Percentiles rank a stretch among this genome's conserved stretches.
Conservation (phyloP, 2,329 filamentous ascomycete species). For the Neodidymelliopsis sp. region DNA sequence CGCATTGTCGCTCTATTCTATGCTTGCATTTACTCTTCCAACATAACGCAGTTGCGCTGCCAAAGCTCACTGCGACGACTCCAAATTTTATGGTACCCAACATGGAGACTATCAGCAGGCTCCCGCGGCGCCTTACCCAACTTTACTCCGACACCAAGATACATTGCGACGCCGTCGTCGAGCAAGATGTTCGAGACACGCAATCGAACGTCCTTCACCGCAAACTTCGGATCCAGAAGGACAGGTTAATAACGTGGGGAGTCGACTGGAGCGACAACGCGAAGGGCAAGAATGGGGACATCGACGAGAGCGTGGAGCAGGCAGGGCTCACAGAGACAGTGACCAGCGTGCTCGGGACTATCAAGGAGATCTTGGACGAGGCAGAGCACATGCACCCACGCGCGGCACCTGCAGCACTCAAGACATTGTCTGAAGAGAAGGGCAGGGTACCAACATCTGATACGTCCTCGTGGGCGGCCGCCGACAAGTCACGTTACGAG, state of each 20-base stretch:
- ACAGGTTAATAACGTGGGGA: conserved; percentile 80
- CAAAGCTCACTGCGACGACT: conserved; percentile 14
- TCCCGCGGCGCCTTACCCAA: conserved; percentile 55
- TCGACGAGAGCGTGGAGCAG: conserved; percentile 72
- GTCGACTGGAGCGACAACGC: conserved; percentile 79
- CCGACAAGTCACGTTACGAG: conserved; percentile 78
- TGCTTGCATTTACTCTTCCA: conserved; percentile 20
- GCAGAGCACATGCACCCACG: conserved; percentile 74
- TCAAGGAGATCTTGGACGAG: conserved; percentile 80
- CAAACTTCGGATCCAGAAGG: conserved; percentile 81
- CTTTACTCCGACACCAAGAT: conserved; percentile 84
- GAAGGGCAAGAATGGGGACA: conserved; percentile 66
- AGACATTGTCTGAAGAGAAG: conserved; percentile 47
- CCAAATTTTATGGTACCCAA: conserved; percentile 16
- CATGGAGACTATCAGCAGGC: conserved; percentile 49
- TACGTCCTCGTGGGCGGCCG: conserved; percentile 56
- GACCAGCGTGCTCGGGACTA: conserved; percentile 79
- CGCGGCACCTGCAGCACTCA: conserved; percentile 40
- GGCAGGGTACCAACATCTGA: conserved; percentile 40
- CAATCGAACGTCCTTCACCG: conserved; percentile 72
- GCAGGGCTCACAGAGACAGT: conserved; percentile 79
- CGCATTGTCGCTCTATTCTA: conserved; percentile 40
- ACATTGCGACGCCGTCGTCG: conserved; percentile 73
- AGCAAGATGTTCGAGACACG: conserved; percentile 66
- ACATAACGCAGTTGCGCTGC: conserved; percentile 22